A percentile compares a stretch with the other conserved stretches of the same genome.
Conservation (phyloP, 139 green algal genomes). For the Coelastrella sp. region DNA sequence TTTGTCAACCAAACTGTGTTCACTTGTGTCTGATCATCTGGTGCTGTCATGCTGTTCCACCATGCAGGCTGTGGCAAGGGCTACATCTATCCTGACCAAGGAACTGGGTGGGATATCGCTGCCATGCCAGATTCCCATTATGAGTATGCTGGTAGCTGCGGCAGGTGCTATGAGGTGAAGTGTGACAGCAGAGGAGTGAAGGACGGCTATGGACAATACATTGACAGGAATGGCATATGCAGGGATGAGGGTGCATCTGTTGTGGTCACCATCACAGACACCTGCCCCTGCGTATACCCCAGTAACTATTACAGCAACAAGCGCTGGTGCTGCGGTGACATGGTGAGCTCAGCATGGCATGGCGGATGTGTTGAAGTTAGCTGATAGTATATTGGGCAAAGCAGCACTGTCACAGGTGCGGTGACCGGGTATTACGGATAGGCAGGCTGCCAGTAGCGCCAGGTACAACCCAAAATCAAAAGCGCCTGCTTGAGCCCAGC, state of each 20-base stretch:
- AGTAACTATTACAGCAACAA: conserved; percentile 50
- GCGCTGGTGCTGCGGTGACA: conserved; percentile 50
- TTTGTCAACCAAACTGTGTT: too few relatives aligned
- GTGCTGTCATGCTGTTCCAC: background rate
- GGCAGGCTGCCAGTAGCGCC: too few relatives aligned
- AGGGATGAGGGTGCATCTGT: conserved; percentile 29
- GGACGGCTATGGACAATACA: conserved; percentile 49
- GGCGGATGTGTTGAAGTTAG: background rate
- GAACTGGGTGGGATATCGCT: conserved; percentile 51
- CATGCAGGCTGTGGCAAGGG: conserved; percentile 44
- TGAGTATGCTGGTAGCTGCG: conserved; percentile 55
- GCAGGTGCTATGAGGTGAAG: conserved; percentile 63
- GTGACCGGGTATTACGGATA: too few relatives aligned
- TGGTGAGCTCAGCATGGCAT: conserved; percentile 15
- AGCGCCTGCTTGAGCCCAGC: too few relatives aligned
- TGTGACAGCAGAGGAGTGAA: conserved; percentile 24
- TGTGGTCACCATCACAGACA: conserved; percentile 58
- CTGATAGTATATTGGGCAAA: too few relatives aligned
- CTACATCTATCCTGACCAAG: conserved; percentile 45
- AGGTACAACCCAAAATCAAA: too few relatives aligned
- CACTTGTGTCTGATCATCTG: too few relatives aligned
- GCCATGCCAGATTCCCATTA: conserved; percentile 43
- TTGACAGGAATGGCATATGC: conserved; percentile 46
- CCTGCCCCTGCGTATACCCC: conserved; percentile 52
- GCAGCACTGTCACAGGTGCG: too few relatives aligned